Percentiles rank a stretch among this genome's conserved stretches.
phyloP scores from a whole-genome alignment of 306 rosid species.

The Sicyos edulis region DNA sequence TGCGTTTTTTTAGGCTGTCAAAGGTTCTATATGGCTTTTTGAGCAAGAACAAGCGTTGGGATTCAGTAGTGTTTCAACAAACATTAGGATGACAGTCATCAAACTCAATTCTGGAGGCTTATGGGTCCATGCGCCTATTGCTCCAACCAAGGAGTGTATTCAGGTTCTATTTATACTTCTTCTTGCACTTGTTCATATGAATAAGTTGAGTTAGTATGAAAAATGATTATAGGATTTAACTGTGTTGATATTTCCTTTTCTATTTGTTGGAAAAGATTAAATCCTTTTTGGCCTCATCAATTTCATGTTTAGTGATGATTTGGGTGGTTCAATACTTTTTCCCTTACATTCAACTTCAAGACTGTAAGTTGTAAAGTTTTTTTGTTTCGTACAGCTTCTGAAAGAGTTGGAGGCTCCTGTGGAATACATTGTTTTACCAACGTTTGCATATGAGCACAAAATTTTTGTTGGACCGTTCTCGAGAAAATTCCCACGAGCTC shows the following conservation, averaged over 20 bases:
- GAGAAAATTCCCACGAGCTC: slow-evolving; percentile 78
- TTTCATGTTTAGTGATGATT: no score
- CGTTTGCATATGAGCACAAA: slow-evolving; percentile 95
- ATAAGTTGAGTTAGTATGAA: no score
- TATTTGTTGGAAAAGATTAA: no score
- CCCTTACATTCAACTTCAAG: no score
- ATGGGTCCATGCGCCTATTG: slow-evolving; percentile 96
- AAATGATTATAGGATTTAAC: background rate
- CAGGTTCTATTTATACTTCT: slow-evolving; percentile 45
- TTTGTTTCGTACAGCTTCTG: slow-evolving; percentile 56
- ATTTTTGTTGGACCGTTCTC: slow-evolving; percentile 94
- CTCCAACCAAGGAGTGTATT: slow-evolving; percentile 96
- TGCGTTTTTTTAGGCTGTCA: slow-evolving; percentile 59
- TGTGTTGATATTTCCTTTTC: background rate
- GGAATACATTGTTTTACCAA: slow-evolving; percentile 79
- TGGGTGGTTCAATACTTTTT: no score
- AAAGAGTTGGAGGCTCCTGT: slow-evolving; percentile 85
- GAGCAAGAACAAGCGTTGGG: slow-evolving; percentile 99
- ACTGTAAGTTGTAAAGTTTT: background rate
- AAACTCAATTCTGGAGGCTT: slow-evolving; percentile 94
- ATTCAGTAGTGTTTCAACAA: slow-evolving; percentile 97
- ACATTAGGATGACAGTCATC: slow-evolving; percentile 91
- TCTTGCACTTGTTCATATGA: background rate
- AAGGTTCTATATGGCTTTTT: slow-evolving; percentile 79
- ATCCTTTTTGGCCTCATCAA: no score